Conservation (phyloP, 768 basidiomycete species). For the Suillus clintonianus region DNA sequence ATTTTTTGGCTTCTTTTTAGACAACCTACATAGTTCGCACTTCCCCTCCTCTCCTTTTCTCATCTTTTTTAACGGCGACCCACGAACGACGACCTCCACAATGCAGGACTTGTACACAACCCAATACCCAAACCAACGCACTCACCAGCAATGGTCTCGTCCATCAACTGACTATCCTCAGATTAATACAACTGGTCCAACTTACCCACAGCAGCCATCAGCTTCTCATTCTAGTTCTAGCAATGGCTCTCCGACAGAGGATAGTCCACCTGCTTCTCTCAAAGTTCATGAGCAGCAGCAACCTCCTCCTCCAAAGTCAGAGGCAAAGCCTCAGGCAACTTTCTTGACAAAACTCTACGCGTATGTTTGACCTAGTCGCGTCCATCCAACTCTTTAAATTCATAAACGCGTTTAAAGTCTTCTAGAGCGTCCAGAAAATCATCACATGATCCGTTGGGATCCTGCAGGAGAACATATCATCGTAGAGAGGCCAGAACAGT, state of each 20-base stretch:
- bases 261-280: slow-evolving; percentile 43
- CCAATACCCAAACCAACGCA: slow-evolving; percentile 43
- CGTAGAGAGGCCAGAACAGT: slow-evolving; percentile 90
- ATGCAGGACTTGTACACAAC: slow-evolving; percentile 52
- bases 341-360: slow-evolving; percentile 97
- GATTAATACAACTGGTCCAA: slow-evolving; percentile 35
- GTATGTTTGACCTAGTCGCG: slow-evolving; percentile 48
- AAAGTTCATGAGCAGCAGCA: slow-evolving; percentile 43
- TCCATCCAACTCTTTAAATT: slow-evolving; percentile 10
- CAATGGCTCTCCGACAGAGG: slow-evolving; percentile 48
- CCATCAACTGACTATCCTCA: slow-evolving; percentile 33
- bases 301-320: slow-evolving; percentile 62
- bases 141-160: slow-evolving; percentile 39
- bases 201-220: slow-evolving; percentile 33
- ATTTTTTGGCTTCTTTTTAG: slow-evolving; percentile 21
- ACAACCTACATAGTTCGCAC: slow-evolving; percentile 32
- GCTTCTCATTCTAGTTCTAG: slow-evolving; percentile 39
- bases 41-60: slow-evolving; percentile 33
- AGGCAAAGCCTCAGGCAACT: slow-evolving; percentile 87
- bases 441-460: slow-evolving; percentile 97
- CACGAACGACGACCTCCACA: slow-evolving; percentile 29
- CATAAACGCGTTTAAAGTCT: slow-evolving; percentile 51
- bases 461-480: slow-evolving; percentile 93
- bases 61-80: slow-evolving; percentile 31
- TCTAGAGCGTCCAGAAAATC: slow-evolving; percentile 88